phyloP scores from a whole-genome alignment of 2,329 filamentous ascomycete genomes.

The Ilyonectria robusta region DNA sequence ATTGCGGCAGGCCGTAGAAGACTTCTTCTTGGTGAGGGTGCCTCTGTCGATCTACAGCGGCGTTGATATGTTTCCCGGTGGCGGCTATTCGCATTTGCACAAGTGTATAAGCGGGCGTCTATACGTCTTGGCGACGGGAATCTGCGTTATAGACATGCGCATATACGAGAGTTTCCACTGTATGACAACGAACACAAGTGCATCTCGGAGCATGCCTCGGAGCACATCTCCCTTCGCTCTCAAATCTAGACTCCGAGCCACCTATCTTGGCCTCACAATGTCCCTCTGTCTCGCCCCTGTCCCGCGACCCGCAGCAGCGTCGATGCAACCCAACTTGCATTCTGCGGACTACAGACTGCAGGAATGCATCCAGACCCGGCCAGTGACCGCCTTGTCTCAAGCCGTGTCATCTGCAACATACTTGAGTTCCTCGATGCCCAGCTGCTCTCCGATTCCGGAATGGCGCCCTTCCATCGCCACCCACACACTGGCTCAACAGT shows the following conservation, averaged over 20 bases:
- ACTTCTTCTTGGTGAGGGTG: neutral
- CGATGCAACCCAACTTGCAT: neutral
- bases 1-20: slow-evolving; percentile 24
- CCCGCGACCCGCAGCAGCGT: neutral
- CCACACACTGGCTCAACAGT: neutral
- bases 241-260: neutral
- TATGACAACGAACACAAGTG: neutral
- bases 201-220: neutral
- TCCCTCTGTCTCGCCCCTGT: neutral
- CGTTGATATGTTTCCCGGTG: neutral
- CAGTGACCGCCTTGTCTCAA: neutral
- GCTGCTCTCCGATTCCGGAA: neutral
- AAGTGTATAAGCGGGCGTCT: neutral
- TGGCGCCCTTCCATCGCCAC: neutral
- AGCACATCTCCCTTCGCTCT: neutral
- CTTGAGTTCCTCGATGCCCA: too few species aligned
- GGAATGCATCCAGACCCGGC: neutral
- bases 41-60: neutral
- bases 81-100: neutral
- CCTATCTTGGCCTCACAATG: too few species aligned
- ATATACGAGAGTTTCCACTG: neutral
- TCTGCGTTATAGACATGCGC: neutral
- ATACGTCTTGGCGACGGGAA: neutral
- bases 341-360: neutral
- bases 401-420: neutral